Conservation (phyloP, 331 rosid species). For the Acacia concinna region DNA sequence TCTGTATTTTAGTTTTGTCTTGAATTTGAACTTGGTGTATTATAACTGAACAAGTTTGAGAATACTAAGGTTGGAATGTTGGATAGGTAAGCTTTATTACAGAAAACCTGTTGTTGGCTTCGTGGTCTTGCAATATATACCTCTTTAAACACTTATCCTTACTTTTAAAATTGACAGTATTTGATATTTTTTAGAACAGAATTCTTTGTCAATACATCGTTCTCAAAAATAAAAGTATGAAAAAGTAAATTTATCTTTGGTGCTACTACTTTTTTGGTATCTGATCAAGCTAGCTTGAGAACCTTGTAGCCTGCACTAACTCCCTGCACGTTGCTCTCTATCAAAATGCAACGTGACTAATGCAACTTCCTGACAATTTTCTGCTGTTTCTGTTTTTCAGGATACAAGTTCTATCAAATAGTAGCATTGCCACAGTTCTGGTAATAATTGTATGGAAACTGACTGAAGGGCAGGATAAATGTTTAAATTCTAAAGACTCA, state of each 20-base stretch:
- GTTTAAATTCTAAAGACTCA: conserved; percentile 74
- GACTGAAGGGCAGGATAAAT: conserved; percentile 59
- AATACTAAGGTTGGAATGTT: not conserved
- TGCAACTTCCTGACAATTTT: conserved; percentile 7
- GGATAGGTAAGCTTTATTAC: not conserved
- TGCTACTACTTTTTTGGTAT: not conserved
- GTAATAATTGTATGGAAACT: conserved; percentile 57
- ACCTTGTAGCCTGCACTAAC: not conserved
- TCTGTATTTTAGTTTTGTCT: not conserved
- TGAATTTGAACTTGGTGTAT: not conserved
- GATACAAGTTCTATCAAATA: conserved; percentile 82
- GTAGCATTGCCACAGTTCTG: conserved; percentile 73
- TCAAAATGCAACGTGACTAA: not conserved
- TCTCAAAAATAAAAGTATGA: not conserved
- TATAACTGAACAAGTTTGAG: not conserved
- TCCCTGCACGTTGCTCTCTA: not conserved
- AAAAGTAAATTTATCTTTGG: not conserved
- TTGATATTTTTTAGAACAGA: not conserved
- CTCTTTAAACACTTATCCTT: not conserved
- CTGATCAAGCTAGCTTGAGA: not conserved
- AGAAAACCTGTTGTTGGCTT: not conserved
- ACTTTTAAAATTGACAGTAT: not conserved
- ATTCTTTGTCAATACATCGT: not conserved
- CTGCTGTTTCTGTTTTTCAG: conserved; percentile 37
- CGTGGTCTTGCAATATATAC: not conserved